Base-by-base conservation (phyloP, 2,329 filamentous ascomycete genomes). In the Trichoderma simmonsii region DNA sequence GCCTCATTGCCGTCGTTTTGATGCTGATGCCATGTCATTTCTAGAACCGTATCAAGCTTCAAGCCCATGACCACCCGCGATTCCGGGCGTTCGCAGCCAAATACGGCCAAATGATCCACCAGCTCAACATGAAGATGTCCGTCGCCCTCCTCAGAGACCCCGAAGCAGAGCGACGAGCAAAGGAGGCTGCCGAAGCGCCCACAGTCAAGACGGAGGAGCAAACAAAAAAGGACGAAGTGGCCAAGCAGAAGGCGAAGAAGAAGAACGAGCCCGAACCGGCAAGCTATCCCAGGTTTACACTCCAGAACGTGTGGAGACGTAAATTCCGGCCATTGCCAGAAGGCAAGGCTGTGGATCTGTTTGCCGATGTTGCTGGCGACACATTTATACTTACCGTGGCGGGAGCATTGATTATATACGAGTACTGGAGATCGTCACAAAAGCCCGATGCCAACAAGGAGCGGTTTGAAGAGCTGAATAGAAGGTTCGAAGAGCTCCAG, bases 191-290 rank as follows among this genome's bases (percentile, higher is more conserved):
- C 69, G 88, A 90, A 77, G 85, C 88, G 9, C 88, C 89, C 9
- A 91, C 89, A 2, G 89, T 90, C 54, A 90, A 90, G 79, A 91
- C 89, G 21, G 86, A 89, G 76, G 89, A 90, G 77, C 87, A 91
- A 77, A 78, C 83, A 57, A 85, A 85, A 69, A 86, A 85, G 51
- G 89, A 91, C 54, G 86, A 88, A 48, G 83, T 83, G 48, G 76
- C 81, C 18, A 83, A 81, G 66, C 80, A 82, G 70, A 84, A 83
- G 64, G 81, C 83, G 61, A 81, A 83, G 26, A 74, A 77, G n/a
- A 81, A 78, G 67, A 59, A 64, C 7, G 62, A 70, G 39, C 34
- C 65, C 12, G 59, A 48, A 3, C 73, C 71, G 73, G 69, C 34
- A 1, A 34, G 54, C 36, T 43, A 62, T 21, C 34, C 59, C 28